Percentiles rank a stretch among this genome's conserved stretches.
These are phyloP conservation scores for Gentiana dahurica DNA, from an alignment of 257 asterid species.

Conservation along the genomic window DNA sequence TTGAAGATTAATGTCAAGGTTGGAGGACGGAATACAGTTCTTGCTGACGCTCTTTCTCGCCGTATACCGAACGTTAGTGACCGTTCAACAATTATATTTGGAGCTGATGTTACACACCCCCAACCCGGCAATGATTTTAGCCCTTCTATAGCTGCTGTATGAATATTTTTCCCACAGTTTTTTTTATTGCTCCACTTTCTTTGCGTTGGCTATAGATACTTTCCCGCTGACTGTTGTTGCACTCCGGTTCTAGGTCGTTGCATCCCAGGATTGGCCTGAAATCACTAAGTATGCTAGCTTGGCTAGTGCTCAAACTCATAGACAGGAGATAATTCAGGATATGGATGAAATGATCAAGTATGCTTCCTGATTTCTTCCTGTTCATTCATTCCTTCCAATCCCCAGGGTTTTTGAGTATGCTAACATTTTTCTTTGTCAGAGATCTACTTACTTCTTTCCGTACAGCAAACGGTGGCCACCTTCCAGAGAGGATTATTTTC, in stretches of 20 bases:
- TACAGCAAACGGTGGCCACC: conserved; percentile 74
- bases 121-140: conserved; percentile 21
- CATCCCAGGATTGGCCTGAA: conserved; percentile 35
- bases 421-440: conserved; percentile 24
- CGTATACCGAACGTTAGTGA: conserved; percentile 25
- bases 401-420: neutral
- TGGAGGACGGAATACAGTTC: conserved; percentile 30
- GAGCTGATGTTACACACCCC: conserved; percentile 33
- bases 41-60: conserved; percentile 23
- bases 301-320: conserved; percentile 25
- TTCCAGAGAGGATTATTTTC: conserved; percentile 47
- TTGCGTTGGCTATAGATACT: neutral
- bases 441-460: conserved; percentile 86
- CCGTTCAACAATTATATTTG: conserved; percentile 24
- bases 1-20: conserved; percentile 29
- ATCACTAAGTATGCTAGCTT: conserved; percentile 23
- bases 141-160: conserved; percentile 32
- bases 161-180: conserved; percentile 45
- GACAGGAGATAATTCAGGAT: conserved; percentile 28
- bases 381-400: neutral
- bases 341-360: conserved; percentile 94
- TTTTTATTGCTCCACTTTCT: neutral
- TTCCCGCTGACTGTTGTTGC: neutral
- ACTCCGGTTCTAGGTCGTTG: conserved; percentile 18
- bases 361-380: conserved; percentile 1